These are phyloP conservation scores for Candida sojae DNA, from an alignment of 1,139 yeast genomes.

Conservation along the genomic window DNA sequence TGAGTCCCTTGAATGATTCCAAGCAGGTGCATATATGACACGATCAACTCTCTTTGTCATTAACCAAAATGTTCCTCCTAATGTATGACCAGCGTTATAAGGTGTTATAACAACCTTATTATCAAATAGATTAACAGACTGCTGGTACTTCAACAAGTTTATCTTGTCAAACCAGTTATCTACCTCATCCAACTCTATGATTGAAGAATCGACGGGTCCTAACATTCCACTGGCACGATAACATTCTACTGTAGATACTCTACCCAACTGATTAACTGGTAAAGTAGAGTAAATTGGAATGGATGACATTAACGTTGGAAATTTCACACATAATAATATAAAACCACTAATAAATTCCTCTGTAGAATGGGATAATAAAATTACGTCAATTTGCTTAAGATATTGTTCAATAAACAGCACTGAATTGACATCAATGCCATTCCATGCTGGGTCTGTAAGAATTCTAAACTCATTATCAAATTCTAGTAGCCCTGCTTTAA, in stretches of 20 bases:
- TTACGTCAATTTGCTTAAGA: conserved; percentile 58
- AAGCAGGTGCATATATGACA: conserved; percentile 83
- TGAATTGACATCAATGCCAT: conserved; percentile 46
- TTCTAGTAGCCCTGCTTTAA: conserved; percentile 43
- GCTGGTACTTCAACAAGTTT: conserved; percentile 73
- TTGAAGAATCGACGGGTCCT: conserved; percentile 68
- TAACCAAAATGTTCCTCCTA: conserved; percentile 93
- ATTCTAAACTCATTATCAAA: conserved; percentile 52
- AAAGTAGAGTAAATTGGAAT: conserved; percentile 85
- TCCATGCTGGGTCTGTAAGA: conserved; percentile 76
- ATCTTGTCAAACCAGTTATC: conserved; percentile 79
- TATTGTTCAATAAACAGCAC: conserved; percentile 44
- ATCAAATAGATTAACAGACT: conserved; percentile 64
- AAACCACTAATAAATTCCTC: conserved; percentile 81
- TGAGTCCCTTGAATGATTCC: conserved; percentile 93
- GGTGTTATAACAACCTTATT: conserved; percentile 73
- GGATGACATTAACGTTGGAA: conserved; percentile 59
- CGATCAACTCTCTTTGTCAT: conserved; percentile 74
- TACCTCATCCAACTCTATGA: conserved; percentile 70
- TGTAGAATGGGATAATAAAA: conserved; percentile 84
- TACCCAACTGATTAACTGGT: conserved; percentile 85
- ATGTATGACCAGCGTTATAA: conserved; percentile 86
- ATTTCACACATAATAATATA: conserved; percentile 61
- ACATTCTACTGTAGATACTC: conserved; percentile 79
- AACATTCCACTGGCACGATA: conserved; percentile 72